These are phyloP conservation scores for Calonectria montana DNA, from an alignment of 2,329 filamentous ascomycete genomes.

Conservation along the genomic window DNA sequence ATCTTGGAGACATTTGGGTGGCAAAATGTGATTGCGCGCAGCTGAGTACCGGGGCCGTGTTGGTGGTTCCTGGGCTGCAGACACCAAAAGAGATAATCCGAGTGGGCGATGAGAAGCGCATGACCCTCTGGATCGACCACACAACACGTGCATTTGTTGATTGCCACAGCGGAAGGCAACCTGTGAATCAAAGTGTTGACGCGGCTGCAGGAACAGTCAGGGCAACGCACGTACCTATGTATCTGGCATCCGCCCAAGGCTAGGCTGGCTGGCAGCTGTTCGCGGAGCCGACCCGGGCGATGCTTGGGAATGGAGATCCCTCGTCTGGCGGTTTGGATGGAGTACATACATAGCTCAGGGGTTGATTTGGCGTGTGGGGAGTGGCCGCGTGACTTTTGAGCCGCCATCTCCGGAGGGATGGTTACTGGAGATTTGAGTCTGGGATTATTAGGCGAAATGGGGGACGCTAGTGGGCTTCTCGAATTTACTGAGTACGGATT, in stretches of 20 bases:
- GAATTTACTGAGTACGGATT: constrained; percentile 34
- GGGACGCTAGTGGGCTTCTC: constrained; percentile 37
- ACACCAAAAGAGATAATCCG: neutral
- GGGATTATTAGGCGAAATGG: constrained; percentile 27
- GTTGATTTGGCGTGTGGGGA: constrained; percentile 24
- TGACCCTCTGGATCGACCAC: constrained; percentile 10
- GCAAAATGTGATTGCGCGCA: constrained; percentile 7
- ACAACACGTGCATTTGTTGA: constrained; percentile 4
- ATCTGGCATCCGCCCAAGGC: neutral
- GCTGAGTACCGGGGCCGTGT: constrained; percentile 8
- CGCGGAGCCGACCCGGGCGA: constrained; percentile 6
- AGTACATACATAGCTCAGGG: constrained; percentile 32
- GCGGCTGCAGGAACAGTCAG: neutral
- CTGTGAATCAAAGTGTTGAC: neutral
- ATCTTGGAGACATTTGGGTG: constrained; percentile 14
- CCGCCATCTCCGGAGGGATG: constrained; percentile 41
- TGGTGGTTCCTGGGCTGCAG: constrained; percentile 16
- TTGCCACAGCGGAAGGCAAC: neutral
- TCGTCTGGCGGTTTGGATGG: neutral
- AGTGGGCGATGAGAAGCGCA: constrained; percentile 6
- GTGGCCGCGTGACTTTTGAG: constrained; percentile 40
- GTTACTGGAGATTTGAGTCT: constrained; percentile 22
- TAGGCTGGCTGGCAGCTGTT: neutral
- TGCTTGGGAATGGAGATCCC: constrained; percentile 2
- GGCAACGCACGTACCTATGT: neutral